A percentile compares a stretch with the other conserved stretches of the same genome.
Conservation (phyloP, 352 stramenopile genomes). For the Globisporangium radiosum region DNA sequence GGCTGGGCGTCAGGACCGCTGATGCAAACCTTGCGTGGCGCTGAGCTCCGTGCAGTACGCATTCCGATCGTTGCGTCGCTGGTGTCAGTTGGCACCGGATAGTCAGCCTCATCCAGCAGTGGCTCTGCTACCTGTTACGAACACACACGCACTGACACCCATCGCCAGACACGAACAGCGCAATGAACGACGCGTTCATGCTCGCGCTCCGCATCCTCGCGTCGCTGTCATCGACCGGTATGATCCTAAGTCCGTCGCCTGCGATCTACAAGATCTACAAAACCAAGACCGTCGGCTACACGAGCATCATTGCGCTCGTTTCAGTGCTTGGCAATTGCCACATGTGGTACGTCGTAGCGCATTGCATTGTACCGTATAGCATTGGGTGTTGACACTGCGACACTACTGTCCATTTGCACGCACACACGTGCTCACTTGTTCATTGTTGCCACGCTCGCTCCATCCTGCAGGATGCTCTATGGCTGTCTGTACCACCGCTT, state of each 20-base stretch:
- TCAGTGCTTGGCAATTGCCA: constrained; percentile 34
- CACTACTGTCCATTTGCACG: not conserved
- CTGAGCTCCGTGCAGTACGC: too few species aligned
- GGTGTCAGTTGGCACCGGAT: too few species aligned
- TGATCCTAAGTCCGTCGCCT: constrained; percentile 30
- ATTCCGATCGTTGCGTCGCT: too few species aligned
- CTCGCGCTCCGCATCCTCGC: constrained; percentile 16
- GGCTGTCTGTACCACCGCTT: constrained; percentile 3
- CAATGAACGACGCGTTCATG: constrained; percentile 4
- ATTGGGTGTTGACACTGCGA: not conserved
- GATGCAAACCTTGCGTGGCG: too few species aligned
- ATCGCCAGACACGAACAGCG: not conserved
- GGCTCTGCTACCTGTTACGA: not conserved
- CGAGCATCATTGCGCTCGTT: constrained; percentile 32
- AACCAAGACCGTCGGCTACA: constrained; percentile 24
- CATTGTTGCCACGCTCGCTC: not conserved
- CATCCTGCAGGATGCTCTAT: constrained; percentile 7
- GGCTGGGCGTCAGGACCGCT: too few species aligned
- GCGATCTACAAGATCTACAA: constrained; percentile 32
- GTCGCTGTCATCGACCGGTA: constrained; percentile 25
- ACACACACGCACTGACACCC: not conserved
- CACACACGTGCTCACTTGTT: not conserved
- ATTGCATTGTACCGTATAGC: not conserved
- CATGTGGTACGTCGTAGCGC: constrained; percentile 18
- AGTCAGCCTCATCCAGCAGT: too few species aligned